Evolutionary conservation across 169 alveolate species (phyloP).

Genomic region (Sarcocystis neurona): DNA sequence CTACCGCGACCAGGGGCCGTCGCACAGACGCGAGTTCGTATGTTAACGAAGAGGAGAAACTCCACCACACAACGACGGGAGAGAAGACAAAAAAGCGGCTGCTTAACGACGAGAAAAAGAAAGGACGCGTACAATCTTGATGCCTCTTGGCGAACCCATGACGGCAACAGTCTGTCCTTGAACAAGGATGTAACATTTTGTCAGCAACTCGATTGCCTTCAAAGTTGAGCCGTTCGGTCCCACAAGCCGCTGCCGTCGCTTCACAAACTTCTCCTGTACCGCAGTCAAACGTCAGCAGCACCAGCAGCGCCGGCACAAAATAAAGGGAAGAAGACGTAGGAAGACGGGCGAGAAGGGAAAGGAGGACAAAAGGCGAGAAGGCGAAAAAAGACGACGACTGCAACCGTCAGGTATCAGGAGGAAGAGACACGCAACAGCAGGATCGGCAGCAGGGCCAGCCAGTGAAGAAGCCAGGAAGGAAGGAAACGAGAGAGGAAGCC

Average conservation of each 20-base stretch:
- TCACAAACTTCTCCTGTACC: conserved; percentile 92
- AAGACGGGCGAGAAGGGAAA: neutral
- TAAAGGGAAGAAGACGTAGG: neutral
- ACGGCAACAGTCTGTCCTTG: conserved; percentile 98
- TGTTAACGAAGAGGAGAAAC: no score
- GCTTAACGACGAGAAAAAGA: neutral
- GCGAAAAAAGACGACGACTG: neutral
- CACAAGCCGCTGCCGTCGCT: conserved; percentile 97
- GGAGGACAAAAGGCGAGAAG: neutral
- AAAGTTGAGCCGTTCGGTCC: conserved; percentile 99
- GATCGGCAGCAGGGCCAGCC: no score
- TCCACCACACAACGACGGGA: no score
- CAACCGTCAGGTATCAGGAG: no score
- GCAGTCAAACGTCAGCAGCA: neutral
- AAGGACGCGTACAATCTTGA: conserved; percentile 86
- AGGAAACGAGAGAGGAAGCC: no score
- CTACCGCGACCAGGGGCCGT: no score
- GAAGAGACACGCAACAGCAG: no score
- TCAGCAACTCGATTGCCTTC: conserved; percentile 95
- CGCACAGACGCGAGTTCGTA: no score
- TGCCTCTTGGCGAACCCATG: conserved; percentile 94
- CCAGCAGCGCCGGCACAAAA: neutral
- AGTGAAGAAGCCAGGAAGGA: no score
- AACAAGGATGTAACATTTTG: conserved; percentile 96
- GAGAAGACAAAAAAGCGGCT: no score